A percentile compares a stretch with the other conserved stretches of the same genome.
Conservation (phyloP, 768 basidiomycete species). For the Boletales sp. region DNA sequence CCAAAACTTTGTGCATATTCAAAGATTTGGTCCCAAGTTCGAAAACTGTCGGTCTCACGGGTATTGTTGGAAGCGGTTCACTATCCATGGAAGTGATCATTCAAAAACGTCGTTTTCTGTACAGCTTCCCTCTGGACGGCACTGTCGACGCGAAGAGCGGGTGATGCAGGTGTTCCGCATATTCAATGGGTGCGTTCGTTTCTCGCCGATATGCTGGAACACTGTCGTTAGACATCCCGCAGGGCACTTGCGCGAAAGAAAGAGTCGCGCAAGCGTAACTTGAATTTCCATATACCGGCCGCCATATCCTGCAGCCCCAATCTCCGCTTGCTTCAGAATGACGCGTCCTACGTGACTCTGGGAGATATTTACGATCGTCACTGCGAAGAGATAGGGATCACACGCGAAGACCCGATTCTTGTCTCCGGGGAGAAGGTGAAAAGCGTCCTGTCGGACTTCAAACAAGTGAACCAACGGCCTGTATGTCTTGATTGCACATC, state of each 20-base stretch:
- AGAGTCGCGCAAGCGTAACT: constrained; percentile 88
- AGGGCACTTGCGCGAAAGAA: constrained; percentile 86
- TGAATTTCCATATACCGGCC: constrained; percentile 88
- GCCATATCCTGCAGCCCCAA: constrained; percentile 80
- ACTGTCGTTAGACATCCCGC: constrained; percentile 4
- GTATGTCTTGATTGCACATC: constrained; percentile 18
- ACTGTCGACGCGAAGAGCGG: constrained; percentile 88
- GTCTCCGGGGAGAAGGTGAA: constrained; percentile 83
- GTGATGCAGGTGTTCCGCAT: constrained; percentile 91
- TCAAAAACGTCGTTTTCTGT: constrained; percentile 88
- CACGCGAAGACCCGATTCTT: constrained; percentile 85
- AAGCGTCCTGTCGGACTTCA: constrained; percentile 58
- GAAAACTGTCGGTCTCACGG: constrained; percentile 88
- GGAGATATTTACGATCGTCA: constrained; percentile 94
- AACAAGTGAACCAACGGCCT: constrained; percentile 43
- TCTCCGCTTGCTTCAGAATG: constrained; percentile 85
- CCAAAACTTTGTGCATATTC: constrained; percentile 85
- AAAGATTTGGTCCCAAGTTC: constrained; percentile 85
- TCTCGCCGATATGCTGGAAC: background rate
- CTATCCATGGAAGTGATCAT: constrained; percentile 86
- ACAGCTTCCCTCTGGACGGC: constrained; percentile 81
- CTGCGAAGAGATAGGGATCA: constrained; percentile 70
- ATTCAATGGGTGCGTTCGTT: constrained; percentile 72
- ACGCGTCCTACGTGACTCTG: constrained; percentile 85
- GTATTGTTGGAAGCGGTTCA: constrained; percentile 85